Evolutionary conservation across 257 asterid species (phyloP).

Genomic region (Solanum commersonii): DNA sequence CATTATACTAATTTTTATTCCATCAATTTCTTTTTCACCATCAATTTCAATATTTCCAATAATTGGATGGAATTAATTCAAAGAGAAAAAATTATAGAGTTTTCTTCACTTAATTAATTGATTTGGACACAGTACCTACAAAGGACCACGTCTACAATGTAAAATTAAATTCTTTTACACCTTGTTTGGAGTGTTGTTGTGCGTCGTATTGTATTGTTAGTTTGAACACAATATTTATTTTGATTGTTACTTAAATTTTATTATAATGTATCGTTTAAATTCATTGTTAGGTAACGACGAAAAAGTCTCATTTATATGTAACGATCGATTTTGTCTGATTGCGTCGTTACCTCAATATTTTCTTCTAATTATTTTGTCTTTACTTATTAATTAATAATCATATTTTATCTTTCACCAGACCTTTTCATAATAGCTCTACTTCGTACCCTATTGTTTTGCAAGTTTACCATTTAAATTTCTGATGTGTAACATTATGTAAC

Average conservation of each 20-base stretch:
- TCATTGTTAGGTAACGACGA: not conserved
- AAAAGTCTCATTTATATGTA: too few species aligned
- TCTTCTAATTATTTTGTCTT: too few species aligned
- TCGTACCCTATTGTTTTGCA: not conserved
- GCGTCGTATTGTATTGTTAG: not conserved
- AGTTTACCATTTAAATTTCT: not conserved
- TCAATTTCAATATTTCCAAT: not conserved
- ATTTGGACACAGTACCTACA: conserved; percentile 14
- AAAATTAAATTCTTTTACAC: not conserved
- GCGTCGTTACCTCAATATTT: not conserved
- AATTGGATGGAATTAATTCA: conserved; percentile 5
- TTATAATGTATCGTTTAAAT: not conserved
- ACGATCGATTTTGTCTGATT: too few species aligned
- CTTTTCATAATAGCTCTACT: not conserved
- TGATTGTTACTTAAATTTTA: too few species aligned
- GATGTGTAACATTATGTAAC: too few species aligned
- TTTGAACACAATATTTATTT: too few species aligned
- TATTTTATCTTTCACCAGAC: not conserved
- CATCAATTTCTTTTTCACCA: not conserved
- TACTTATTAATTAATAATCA: not conserved
- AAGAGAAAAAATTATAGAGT: conserved; percentile 1
- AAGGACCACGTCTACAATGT: not conserved
- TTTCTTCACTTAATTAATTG: conserved; percentile 6
- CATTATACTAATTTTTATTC: conserved; percentile 5
- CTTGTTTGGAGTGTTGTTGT: not conserved